These are phyloP conservation scores for Clonostachys byssicola DNA, from an alignment of 2,329 filamentous ascomycete genomes.

Conservation along the genomic window DNA sequence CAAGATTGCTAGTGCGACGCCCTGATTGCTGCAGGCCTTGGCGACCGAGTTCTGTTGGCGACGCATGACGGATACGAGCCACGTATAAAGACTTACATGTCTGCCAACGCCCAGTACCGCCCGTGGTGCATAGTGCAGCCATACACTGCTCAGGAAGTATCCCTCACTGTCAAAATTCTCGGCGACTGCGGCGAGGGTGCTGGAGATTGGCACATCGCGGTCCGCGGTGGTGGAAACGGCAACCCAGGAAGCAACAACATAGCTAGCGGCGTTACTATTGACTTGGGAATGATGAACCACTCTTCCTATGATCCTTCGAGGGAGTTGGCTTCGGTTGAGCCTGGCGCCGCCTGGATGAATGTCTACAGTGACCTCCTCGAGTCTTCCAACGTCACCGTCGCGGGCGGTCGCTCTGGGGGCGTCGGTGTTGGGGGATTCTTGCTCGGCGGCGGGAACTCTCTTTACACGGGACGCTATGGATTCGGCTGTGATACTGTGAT, in stretches of 20 bases:
- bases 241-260: slow-evolving; percentile 34
- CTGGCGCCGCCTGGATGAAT: slow-evolving; percentile 5
- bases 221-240: slow-evolving; percentile 45
- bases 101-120: neutral
- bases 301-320: slow-evolving; percentile 5
- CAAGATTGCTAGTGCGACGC: neutral
- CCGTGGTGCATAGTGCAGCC: slow-evolving; percentile 18
- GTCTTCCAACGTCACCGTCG: slow-evolving; percentile 27
- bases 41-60: neutral
- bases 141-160: slow-evolving; percentile 11
- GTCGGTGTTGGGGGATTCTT: slow-evolving; percentile 21
- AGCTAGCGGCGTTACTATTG: slow-evolving; percentile 35
- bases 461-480: slow-evolving; percentile 27
- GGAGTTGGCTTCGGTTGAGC: slow-evolving; percentile 4
- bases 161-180: slow-evolving; percentile 7
- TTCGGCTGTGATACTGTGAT: slow-evolving; percentile 40
- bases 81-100: neutral
- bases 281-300: slow-evolving; percentile 22
- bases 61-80: neutral
- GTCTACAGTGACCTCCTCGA: slow-evolving; percentile 10
- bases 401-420: slow-evolving; percentile 33
- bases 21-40: neutral
- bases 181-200: slow-evolving; percentile 8
- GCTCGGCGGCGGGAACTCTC: slow-evolving; percentile 17
- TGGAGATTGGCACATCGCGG: slow-evolving; percentile 31